Evolutionary conservation across 768 basidiomycete genomes (phyloP), one percentile per base, ranked within the genome.

Genomic region (Lentinula guzmanii): DNA sequence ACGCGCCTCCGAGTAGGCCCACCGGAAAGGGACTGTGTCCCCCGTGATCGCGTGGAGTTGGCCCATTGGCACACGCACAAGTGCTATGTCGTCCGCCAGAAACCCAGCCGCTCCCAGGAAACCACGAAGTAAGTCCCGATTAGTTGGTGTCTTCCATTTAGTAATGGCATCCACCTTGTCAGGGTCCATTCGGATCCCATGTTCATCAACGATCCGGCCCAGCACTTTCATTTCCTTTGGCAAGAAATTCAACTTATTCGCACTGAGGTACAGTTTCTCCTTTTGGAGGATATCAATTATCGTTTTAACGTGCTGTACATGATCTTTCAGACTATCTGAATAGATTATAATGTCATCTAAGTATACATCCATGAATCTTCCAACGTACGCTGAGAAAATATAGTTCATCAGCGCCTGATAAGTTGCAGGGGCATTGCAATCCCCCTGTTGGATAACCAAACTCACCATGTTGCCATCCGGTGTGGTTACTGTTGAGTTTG

Each of bases 301-400:
- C 0, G 45, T 42, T 2, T 54, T n/a, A 0, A 75, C 64, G 58
- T 76, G 64, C 6, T 58, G 3, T 1, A 62, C 41, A 39, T 76
- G 74, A 15, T 71, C 71, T 5, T 69, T 70, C 0, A 73, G 28
- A 0, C 67, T 55, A 3, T 74, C n/a, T 0, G 74, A 77, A 64
- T 69, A 77, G 31, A 77, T 71, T 24, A 77, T 62, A 28, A 77
- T 74, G 48, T 76, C 71, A 60, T 77, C 72, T 0, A 77, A 63
- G 63, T 77, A 77, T 4, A 76, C 70, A 52, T 76, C 70, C 50
- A 72, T 68, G 54, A 74, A 69, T 0, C 58, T 46, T 0, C 75
- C 74, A n/a, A 78, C 67, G 43, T 39, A 63, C 4, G 52, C 57
- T 11, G 58, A 45, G 18, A 65, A 65, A 0, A 76, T 67, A 35